These are phyloP conservation scores for Flaveria ramosissima DNA, from an alignment of 129 eudicot genomes.

Conservation along the genomic window DNA sequence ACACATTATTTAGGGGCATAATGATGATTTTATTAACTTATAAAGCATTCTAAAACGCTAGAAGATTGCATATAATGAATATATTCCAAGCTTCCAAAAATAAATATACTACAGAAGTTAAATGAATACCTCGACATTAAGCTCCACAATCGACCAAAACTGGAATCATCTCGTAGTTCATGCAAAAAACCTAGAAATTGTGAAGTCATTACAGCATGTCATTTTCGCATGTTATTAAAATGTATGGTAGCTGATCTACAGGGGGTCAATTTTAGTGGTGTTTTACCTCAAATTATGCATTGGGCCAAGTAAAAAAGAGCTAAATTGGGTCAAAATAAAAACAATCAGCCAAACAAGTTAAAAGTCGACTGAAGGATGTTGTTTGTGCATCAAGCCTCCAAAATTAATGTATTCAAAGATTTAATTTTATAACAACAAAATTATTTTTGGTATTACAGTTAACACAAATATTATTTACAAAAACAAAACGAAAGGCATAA, in stretches of 20 bases:
- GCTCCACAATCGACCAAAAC: constrained; percentile 87
- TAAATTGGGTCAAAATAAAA: not conserved
- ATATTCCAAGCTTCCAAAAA: not conserved
- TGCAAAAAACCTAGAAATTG: constrained; percentile 56
- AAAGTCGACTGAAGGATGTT: not conserved
- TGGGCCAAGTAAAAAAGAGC: not conserved
- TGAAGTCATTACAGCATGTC: constrained; percentile 21
- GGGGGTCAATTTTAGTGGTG: not conserved
- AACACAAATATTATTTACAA: not conserved
- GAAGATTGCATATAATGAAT: constrained; percentile 19
- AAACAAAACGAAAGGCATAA: not conserved
- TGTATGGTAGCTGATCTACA: constrained; percentile 5
- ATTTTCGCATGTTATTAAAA: constrained; percentile 8
- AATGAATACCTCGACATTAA: constrained; percentile 73
- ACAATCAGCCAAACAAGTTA: not conserved
- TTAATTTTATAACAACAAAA: not conserved
- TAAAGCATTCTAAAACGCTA: constrained; percentile 21
- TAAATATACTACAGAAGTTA: not conserved
- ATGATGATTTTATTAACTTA: constrained; percentile 15
- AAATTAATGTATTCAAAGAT: not conserved
- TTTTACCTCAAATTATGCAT: not conserved
- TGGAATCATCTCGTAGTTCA: constrained; percentile 87
- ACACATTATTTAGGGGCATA: not conserved
- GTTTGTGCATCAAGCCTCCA: constrained; percentile 1
- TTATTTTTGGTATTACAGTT: not conserved